Evolutionary conservation across 257 asterid species (phyloP).

Genomic region (Nicotiana otophora): DNA sequence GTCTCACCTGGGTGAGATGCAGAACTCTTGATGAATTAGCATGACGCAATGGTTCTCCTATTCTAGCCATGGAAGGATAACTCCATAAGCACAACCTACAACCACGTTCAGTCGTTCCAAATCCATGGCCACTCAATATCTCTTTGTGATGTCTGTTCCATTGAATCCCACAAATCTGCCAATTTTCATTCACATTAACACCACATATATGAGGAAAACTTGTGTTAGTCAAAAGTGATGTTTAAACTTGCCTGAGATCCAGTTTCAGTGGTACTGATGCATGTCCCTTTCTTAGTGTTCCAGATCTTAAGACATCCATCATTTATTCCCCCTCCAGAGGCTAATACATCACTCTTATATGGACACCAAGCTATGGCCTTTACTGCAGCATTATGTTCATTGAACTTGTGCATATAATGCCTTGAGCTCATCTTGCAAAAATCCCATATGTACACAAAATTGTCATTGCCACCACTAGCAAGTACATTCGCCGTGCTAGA

Average conservation of each 20-base stretch:
- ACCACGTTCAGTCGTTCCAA: slow-evolving; percentile 21
- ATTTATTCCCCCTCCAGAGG: slow-evolving; percentile 69
- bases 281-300: slow-evolving; percentile 54
- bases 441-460: slow-evolving; percentile 56
- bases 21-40: slow-evolving; percentile 42
- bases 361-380: slow-evolving; percentile 95
- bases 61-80: slow-evolving; percentile 68
- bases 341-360: slow-evolving; percentile 43
- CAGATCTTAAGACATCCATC: slow-evolving; percentile 68
- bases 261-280: slow-evolving; percentile 47
- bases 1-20: slow-evolving; percentile 59
- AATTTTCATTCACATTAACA: not conserved
- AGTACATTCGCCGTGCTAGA: slow-evolving; percentile 42
- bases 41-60: slow-evolving; percentile 31
- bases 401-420: slow-evolving; percentile 31
- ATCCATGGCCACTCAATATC: slow-evolving; percentile 73
- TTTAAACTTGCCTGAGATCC: slow-evolving; percentile 48
- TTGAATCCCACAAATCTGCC: slow-evolving; percentile 57
- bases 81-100: slow-evolving; percentile 63
- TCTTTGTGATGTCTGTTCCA: slow-evolving; percentile 76
- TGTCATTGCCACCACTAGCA: slow-evolving; percentile 79
- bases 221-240: not conserved
- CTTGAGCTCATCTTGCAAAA: slow-evolving; percentile 49
- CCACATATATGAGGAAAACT: not conserved
- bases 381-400: slow-evolving; percentile 58